Conservation (phyloP, 176 grass and related monocot species). For the Triticum turgidum region DNA sequence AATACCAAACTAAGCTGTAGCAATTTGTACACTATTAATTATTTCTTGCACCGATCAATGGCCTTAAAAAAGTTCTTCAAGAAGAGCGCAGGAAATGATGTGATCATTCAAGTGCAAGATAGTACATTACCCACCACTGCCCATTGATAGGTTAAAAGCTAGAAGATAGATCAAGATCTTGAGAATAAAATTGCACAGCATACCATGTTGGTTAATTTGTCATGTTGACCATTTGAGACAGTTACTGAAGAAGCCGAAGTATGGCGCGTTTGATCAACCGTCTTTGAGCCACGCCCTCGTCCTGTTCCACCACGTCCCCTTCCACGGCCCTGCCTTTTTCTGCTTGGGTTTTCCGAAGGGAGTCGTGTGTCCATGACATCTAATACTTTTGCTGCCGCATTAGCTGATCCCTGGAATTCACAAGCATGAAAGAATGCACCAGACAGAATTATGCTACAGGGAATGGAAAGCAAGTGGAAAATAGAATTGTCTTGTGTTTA, state of each 20-base stretch:
- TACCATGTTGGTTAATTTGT: slow-evolving; percentile 67
- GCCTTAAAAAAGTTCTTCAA: background rate
- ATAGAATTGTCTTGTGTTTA: background rate
- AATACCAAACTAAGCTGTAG: slow-evolving; percentile 7
- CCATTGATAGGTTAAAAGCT: background rate
- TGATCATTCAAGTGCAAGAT: slow-evolving; percentile 10
- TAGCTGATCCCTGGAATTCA: slow-evolving; percentile 48
- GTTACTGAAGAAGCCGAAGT: slow-evolving; percentile 39
- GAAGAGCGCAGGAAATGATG: background rate
- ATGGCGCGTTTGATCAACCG: slow-evolving; percentile 53
- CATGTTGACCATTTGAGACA: slow-evolving; percentile 72
- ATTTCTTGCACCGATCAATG: background rate
- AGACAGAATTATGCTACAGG: slow-evolving; percentile 1
- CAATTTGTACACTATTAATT: background rate
- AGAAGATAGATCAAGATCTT: background rate
- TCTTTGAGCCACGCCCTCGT: slow-evolving; percentile 72
- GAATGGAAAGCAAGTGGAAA: background rate
- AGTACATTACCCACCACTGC: background rate
- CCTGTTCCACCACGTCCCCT: slow-evolving; percentile 74
- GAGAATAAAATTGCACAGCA: slow-evolving; percentile 4
- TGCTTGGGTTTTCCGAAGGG: slow-evolving; percentile 60
- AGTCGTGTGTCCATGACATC: slow-evolving; percentile 51
- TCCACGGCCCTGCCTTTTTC: slow-evolving; percentile 78
- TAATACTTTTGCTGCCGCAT: slow-evolving; percentile 52
- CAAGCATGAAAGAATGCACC: slow-evolving; percentile 34